phyloP scores from a whole-genome alignment of 1,284 basidiomycete species.

The Pisolithus thermaeus region DNA sequence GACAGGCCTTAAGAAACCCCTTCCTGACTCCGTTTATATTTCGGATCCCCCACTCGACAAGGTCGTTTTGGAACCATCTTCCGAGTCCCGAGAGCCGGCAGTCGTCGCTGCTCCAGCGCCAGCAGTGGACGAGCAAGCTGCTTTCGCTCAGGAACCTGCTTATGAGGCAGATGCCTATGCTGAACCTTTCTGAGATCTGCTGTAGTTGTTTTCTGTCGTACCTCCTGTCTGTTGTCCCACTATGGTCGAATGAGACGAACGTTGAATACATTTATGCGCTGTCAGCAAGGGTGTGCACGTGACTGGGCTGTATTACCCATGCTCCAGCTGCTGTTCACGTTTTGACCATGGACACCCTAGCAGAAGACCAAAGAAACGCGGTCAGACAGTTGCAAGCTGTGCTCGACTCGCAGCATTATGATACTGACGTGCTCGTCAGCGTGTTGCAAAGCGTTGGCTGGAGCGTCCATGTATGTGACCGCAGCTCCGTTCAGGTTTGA shows the following conservation, averaged over 20 bases:
- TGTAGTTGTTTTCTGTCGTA: background rate
- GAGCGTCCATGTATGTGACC: constrained; percentile 55
- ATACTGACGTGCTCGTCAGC: constrained; percentile 51
- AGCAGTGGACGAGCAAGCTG: constrained; percentile 45
- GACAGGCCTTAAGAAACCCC: constrained; percentile 86
- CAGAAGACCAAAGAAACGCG: constrained; percentile 10
- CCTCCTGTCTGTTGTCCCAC: background rate
- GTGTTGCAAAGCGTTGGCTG: constrained; percentile 59
- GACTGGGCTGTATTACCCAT: too few relatives aligned
- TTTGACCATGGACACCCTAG: constrained; percentile 16
- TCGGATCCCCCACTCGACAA: constrained; percentile 81
- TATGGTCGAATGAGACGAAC: background rate
- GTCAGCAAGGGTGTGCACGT: too few relatives aligned
- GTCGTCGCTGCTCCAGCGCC: constrained; percentile 45
- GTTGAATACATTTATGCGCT: too few relatives aligned
- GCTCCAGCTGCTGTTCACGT: background rate
- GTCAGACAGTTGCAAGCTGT: constrained; percentile 17
- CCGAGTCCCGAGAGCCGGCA: constrained; percentile 70
- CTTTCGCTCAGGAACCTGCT: constrained; percentile 33
- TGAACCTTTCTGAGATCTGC: constrained; percentile 43
- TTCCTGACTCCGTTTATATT: constrained; percentile 94
- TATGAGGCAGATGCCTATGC: constrained; percentile 35
- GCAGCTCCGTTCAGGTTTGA: background rate
- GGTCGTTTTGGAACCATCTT: constrained; percentile 71
- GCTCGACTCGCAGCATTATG: constrained; percentile 35